These are phyloP conservation scores for Phytopythium vexans DNA, from an alignment of 352 stramenopile species.

Conservation along the genomic window DNA sequence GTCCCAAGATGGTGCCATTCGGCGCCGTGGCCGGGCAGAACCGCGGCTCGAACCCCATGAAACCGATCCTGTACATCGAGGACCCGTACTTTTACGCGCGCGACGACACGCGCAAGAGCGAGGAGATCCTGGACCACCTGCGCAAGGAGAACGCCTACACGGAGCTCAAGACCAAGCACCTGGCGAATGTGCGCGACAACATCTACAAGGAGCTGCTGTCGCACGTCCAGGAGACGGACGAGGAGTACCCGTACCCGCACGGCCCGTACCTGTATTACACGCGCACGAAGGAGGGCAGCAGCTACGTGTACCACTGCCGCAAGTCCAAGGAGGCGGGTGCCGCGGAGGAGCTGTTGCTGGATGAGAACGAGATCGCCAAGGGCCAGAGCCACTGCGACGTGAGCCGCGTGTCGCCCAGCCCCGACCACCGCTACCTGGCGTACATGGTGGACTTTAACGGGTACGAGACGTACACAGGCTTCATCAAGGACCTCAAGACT, in stretches of 20 bases:
- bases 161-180: conserved; percentile 81
- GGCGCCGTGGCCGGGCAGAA: conserved; percentile 77
- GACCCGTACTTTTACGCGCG: conserved; percentile 96
- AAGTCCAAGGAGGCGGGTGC: conserved; percentile 51
- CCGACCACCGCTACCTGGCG: conserved; percentile 89
- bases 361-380: conserved; percentile 92
- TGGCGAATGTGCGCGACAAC: conserved; percentile 72
- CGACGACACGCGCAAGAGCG: conserved; percentile 90
- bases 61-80: conserved; percentile 85
- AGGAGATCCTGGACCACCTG: conserved; percentile 91
- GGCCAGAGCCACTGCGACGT: conserved; percentile 85
- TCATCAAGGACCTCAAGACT: conserved; percentile 84
- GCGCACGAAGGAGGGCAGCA: conserved; percentile 83
- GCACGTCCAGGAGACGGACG: conserved; percentile 88
- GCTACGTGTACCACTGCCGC: conserved; percentile 76
- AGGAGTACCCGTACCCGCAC: conserved; percentile 80
- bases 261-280: conserved; percentile 88
- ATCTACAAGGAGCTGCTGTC: conserved; percentile 94
- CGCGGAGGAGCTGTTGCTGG: conserved; percentile 90
- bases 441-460: conserved; percentile 95
- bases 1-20: conserved; percentile 80
- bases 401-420: conserved; percentile 71
- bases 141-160: conserved; percentile 93
- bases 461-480: conserved; percentile 92
- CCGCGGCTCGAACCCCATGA: conserved; percentile 83